Conservation (phyloP, 345 rosid genomes). For the Linum usitatissimum region DNA sequence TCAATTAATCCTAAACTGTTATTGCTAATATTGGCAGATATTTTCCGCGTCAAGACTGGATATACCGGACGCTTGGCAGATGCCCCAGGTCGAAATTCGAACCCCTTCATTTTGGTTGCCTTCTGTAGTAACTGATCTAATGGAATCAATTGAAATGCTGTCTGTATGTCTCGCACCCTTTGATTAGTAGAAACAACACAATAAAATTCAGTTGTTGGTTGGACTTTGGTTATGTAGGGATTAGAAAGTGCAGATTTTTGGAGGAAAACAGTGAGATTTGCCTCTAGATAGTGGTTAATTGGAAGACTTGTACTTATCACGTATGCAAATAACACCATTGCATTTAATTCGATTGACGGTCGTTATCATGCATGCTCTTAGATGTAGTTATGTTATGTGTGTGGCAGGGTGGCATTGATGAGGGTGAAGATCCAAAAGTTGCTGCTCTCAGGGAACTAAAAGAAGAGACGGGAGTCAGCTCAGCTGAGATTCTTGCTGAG, state of each 20-base stretch:
- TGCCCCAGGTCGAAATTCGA: constrained; percentile 69
- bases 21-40: constrained; percentile 31
- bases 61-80: constrained; percentile 82
- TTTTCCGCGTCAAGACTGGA: constrained; percentile 88
- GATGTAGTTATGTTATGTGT: neutral
- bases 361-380: neutral
- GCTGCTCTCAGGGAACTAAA: constrained; percentile 81
- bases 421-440: constrained; percentile 70
- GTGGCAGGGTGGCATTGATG: constrained; percentile 80
- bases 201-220: too few relatives aligned
- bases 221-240: too few relatives aligned
- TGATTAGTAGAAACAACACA: too few relatives aligned
- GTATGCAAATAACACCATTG: neutral
- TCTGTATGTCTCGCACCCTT: too few relatives aligned
- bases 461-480: constrained; percentile 82
- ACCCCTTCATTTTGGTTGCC: neutral
- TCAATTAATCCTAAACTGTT: neutral
- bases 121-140: neutral
- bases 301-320: too few relatives aligned
- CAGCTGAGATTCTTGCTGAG: constrained; percentile 77
- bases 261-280: too few relatives aligned
- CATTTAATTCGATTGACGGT: neutral
- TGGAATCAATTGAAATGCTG: too few relatives aligned
- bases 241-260: too few relatives aligned
- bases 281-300: too few relatives aligned